These are phyloP conservation scores for Trichaptum fuscoviolaceum DNA, from an alignment of 768 basidiomycete species.

Conservation along the genomic window DNA sequence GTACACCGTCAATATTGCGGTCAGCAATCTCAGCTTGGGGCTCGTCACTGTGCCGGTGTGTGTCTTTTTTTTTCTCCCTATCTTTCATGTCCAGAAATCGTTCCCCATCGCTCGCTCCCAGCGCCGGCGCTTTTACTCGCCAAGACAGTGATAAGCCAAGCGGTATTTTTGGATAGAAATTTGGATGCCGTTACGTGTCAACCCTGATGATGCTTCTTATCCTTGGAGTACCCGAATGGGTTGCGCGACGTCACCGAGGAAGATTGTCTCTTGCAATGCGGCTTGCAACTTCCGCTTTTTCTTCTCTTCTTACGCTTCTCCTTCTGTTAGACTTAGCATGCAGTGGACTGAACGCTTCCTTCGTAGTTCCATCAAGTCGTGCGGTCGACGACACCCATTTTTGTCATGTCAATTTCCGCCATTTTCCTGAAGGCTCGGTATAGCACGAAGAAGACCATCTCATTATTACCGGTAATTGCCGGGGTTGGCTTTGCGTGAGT, in stretches of 20 bases:
- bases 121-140: not conserved
- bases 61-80: conserved; percentile 13
- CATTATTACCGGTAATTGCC: conserved; percentile 78
- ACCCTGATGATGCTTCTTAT: not conserved
- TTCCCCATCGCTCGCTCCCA: not conserved
- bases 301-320: conserved; percentile 7
- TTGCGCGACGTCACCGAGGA: not conserved
- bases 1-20: conserved; percentile 91
- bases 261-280: not conserved
- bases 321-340: not conserved
- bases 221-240: not conserved
- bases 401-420: conserved; percentile 76
- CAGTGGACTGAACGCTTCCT: not conserved
- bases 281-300: not conserved
- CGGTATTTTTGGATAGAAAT: not conserved
- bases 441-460: conserved; percentile 57
- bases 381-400: conserved; percentile 87
- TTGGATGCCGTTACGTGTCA: not conserved
- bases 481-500: conserved; percentile 91
- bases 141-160: not conserved
- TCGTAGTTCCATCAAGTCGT: conserved; percentile 94
- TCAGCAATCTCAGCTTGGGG: conserved; percentile 87
- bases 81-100: too few species aligned
- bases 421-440: conserved; percentile 59
- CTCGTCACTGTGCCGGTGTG: conserved; percentile 87